These are phyloP conservation scores for Scedosporium minutisporum DNA, from an alignment of 2,329 filamentous ascomycete species.

Conservation along the genomic window DNA sequence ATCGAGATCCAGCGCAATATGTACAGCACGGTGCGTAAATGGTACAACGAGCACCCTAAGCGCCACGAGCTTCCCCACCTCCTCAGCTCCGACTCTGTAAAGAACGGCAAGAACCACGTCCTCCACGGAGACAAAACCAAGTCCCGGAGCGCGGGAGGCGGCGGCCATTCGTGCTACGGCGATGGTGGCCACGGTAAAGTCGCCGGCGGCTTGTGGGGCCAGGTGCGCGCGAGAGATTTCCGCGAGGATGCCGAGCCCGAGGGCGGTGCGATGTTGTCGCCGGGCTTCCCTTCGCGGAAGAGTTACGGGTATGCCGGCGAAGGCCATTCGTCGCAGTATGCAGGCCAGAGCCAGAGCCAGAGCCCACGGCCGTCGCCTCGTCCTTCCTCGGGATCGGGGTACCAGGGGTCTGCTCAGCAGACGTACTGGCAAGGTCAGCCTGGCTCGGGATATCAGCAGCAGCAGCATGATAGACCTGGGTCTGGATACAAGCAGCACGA, in stretches of 20 bases:
- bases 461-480: not conserved
- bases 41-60: constrained; percentile 63
- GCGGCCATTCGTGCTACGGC: constrained; percentile 31
- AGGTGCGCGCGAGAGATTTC: constrained; percentile 50
- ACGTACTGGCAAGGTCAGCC: not conserved
- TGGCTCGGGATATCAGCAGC: not conserved
- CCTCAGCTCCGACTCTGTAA: constrained; percentile 78
- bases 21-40: constrained; percentile 76
- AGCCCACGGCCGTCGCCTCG: not conserved
- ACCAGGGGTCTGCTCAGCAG: not conserved
- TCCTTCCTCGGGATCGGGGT: not conserved
- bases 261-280: not conserved
- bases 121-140: constrained; percentile 24
- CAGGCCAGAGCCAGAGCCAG: not conserved
- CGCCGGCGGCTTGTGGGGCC: constrained; percentile 49
- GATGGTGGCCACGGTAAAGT: constrained; percentile 47
- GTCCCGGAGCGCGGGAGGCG: constrained; percentile 21
- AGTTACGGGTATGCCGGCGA: constrained; percentile 3
- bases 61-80: constrained; percentile 60
- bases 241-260: not conserved
- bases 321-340: not conserved
- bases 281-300: not conserved
- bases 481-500: not conserved
- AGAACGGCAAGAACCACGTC: constrained; percentile 70
- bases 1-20: constrained; percentile 78